A percentile compares a stretch with the other conserved stretches of the same genome.
phyloP scores from a whole-genome alignment of 2,329 filamentous ascomycete species.

The Arthrobotrys entomopaga region DNA sequence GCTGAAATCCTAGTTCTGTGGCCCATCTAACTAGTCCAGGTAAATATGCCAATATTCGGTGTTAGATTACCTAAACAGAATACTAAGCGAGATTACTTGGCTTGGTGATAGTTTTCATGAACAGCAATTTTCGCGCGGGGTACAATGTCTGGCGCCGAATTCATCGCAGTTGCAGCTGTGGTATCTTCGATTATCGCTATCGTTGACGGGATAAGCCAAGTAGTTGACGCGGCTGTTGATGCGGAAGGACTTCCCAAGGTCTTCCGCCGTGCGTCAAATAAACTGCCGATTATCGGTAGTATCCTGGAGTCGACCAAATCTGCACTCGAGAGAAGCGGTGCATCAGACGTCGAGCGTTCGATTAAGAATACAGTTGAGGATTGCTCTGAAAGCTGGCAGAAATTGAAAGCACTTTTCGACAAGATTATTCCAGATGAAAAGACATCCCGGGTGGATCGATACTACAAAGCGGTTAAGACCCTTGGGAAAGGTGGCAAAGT shows the following conservation, averaged over 20 bases:
- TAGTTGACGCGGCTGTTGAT: neutral
- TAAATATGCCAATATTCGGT: too few relatives aligned
- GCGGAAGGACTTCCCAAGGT: constrained; percentile 14
- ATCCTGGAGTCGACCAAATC: constrained; percentile 11
- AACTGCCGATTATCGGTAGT: constrained; percentile 16
- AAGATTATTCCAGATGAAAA: constrained; percentile 13
- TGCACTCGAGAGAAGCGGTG: neutral
- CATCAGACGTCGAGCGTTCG: neutral
- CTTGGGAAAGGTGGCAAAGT: constrained; percentile 29
- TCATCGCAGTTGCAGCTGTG: neutral
- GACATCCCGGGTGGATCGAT: neutral
- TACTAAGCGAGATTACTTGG: too few relatives aligned
- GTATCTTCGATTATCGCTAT: neutral
- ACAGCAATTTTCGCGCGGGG: too few relatives aligned
- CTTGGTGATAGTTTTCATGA: too few relatives aligned
- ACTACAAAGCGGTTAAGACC: constrained; percentile 24
- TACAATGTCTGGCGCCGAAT: neutral
- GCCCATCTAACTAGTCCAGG: too few relatives aligned
- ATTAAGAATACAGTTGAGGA: constrained; percentile 2
- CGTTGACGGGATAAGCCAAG: neutral
- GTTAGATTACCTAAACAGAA: too few relatives aligned
- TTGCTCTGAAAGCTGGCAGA: constrained; percentile 13
- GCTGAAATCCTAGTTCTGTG: too few relatives aligned
- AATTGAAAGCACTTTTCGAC: constrained; percentile 13
- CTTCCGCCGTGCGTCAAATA: constrained; percentile 4